Base-by-base conservation (phyloP, 768 basidiomycete species). In the Russula emetica region DNA sequence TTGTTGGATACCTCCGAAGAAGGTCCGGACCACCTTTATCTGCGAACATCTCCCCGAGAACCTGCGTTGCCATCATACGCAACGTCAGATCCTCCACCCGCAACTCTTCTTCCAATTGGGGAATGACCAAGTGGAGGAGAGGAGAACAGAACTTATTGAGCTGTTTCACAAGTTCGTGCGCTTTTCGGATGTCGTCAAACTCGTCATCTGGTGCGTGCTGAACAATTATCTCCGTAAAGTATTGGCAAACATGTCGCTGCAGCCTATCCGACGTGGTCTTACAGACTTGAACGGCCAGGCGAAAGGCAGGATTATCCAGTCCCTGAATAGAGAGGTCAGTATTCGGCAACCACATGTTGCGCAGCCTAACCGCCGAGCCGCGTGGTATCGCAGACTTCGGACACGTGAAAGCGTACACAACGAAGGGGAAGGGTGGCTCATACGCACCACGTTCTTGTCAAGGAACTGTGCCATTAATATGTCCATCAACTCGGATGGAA, bases 151-250 rank as follows among this genome's bases (percentile, higher is more conserved):
- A 83, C 26, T 83, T 83, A 72, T 90, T 85, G 6, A 98, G 80
- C 20, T 84, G 85, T 70, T 90, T 87, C 75, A 98, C 87, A 67
- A 97, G 88, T 40, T 85, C 82, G 74, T 98, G 96, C 3, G 92
- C 88, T 5, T 79, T 80, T 65, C 84, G 82, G 56, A 93, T 85
- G 63, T 92, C 85, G 38, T 82, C 80, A 62, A 82, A 80, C 62
- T 88, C 83, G 55, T 88, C 87, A 14, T 87, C 83, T 4, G 62
- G 76, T 42, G 84, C 78, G 64, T 79, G 79, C 16, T 79, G 78
- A 52, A 86, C 82, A 70, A 95, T 90, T 64, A 92, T 86, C 69
- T 97, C 95, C 26, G 92, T 89, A 72, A 99, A 97, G 76, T 98
- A 94, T 69, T 90, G 86, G 71, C 87, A 90, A 52, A 96, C 89